These are phyloP conservation scores for Mucor racemosus DNA, from an alignment of 371 early-diverging fungal genomes.

Conservation along the genomic window DNA sequence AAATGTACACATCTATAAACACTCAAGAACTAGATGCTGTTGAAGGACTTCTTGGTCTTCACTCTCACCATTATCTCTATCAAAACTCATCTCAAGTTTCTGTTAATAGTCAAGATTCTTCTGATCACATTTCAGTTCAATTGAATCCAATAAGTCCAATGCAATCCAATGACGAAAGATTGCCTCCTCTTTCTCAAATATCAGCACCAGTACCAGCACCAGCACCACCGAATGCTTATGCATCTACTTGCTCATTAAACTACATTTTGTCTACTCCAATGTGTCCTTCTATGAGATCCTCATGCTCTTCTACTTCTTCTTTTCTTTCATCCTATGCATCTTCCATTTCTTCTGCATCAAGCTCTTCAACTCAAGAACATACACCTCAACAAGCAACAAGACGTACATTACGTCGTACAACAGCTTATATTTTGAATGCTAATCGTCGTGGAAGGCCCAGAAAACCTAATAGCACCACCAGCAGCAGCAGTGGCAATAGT, in stretches of 20 bases:
- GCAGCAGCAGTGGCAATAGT: not conserved
- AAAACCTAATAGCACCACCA: not conserved
- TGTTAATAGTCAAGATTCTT: not conserved
- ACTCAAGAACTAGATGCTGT: not conserved
- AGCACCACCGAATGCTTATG: too few species aligned
- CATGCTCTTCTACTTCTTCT: not conserved
- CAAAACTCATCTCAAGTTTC: not conserved
- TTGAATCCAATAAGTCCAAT: not conserved
- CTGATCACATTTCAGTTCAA: not conserved
- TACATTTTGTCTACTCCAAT: not conserved
- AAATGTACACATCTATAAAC: not conserved
- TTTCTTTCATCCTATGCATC: not conserved
- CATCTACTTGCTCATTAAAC: not conserved
- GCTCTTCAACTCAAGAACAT: not conserved
- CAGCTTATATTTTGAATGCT: not conserved
- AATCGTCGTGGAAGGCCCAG: constrained; percentile 22
- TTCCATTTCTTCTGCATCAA: not conserved
- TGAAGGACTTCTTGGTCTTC: constrained; percentile 7
- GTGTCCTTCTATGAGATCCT: not conserved
- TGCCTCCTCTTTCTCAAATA: not conserved
- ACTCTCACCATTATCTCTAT: not conserved
- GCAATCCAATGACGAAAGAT: not conserved
- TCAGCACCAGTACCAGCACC: too few species aligned
- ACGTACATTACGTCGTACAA: not conserved
- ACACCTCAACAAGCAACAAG: not conserved